phyloP scores from a whole-genome alignment of 2,329 filamentous ascomycete genomes.

The Daldinia sp. region DNA sequence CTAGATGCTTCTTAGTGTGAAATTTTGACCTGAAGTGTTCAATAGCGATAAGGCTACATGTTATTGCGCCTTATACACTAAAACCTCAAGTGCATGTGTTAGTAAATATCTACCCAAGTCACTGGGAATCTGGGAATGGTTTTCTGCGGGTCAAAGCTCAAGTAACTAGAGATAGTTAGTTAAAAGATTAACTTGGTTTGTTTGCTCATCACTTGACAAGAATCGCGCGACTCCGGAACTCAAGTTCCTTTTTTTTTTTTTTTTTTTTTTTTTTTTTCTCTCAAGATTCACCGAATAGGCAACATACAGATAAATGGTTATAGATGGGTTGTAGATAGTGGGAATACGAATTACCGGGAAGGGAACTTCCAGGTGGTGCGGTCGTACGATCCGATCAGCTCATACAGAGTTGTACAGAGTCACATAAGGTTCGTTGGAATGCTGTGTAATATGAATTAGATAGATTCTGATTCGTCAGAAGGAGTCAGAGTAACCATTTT shows the following conservation, averaged over 20 bases:
- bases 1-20: not conserved
- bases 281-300: constrained; percentile 20
- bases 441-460: constrained; percentile 42
- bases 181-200: not conserved
- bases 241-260: not conserved
- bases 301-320: not conserved
- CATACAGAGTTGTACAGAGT: constrained; percentile 31
- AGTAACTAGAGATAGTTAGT: not conserved
- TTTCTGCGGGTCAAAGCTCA: not conserved
- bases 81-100: not conserved
- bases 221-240: constrained; percentile 27
- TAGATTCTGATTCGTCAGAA: constrained; percentile 21
- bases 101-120: not conserved
- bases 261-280: not conserved
- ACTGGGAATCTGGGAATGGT: not conserved
- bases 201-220: constrained; percentile 29
- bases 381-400: constrained; percentile 46
- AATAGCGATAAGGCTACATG: not conserved
- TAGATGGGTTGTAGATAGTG: not conserved
- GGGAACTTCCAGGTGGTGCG: constrained; percentile 31
- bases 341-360: constrained; percentile 26
- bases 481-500: constrained; percentile 27
- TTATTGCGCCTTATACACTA: not conserved
- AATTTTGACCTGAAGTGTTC: not conserved
- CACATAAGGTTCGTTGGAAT: constrained; percentile 28